Evolutionary conservation across 176 grass and related monocot species (phyloP).

Genomic region (Carex parvula): DNA sequence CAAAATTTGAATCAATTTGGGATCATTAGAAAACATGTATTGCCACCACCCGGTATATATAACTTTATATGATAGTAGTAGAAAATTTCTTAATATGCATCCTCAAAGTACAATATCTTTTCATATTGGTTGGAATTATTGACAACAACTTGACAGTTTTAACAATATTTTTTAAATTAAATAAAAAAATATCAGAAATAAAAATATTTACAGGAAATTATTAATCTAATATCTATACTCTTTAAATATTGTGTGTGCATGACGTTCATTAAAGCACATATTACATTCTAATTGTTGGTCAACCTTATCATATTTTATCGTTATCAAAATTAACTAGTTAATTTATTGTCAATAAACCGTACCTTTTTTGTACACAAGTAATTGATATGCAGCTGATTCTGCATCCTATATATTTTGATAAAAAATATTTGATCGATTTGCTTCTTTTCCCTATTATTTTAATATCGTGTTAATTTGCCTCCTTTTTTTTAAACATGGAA

Average conservation of each 20-base stretch:
- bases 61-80: neutral
- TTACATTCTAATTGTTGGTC: no score
- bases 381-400: neutral
- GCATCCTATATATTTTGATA: neutral
- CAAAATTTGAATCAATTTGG: neutral
- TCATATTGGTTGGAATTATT: neutral
- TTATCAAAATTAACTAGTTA: no score
- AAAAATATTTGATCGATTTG: neutral
- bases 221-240: no score
- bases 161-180: no score
- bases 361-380: neutral
- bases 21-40: neutral
- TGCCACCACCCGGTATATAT: neutral
- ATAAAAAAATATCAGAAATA: no score
- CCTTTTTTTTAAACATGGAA: no score
- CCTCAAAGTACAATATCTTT: neutral
- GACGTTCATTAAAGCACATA: no score
- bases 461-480: neutral
- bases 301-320: no score
- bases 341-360: no score
- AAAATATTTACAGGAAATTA: no score
- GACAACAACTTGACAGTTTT: no score
- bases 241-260: no score
- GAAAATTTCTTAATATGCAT: neutral
- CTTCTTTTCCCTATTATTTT: neutral